Evolutionary conservation across 139 green algal species (phyloP), one percentile per base, ranked within the genome.

Genomic region (Pleodorina starrii): DNA sequence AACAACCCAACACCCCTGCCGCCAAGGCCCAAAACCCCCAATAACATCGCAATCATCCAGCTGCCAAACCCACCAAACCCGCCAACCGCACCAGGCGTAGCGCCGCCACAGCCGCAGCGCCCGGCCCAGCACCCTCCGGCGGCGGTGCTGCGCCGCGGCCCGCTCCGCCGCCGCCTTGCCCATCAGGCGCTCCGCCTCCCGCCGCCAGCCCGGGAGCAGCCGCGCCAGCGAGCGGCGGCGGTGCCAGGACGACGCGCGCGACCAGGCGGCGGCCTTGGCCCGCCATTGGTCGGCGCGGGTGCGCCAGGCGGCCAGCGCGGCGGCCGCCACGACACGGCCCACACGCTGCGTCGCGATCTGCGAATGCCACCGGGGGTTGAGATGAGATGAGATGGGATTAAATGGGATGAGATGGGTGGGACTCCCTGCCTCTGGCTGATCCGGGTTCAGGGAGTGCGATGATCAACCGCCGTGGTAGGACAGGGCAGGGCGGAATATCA

Each of bases 11-110:
- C n/a, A n/a, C n/a, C n/a, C n/a, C n/a, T n/a, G n/a, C n/a, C n/a
- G n/a, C n/a, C n/a, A n/a, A n/a, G n/a, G n/a, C n/a, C n/a, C n/a
- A n/a, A n/a, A n/a, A n/a, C n/a, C n/a, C n/a, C n/a, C n/a, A n/a
- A n/a, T n/a, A n/a, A n/a, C n/a, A n/a, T n/a, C n/a, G n/a, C n/a
- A n/a, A n/a, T n/a, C n/a, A n/a, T n/a, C n/a, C n/a, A n/a, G n/a
- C n/a, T n/a, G n/a, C n/a, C n/a, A n/a, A n/a, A n/a, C n/a, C n/a
- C n/a, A n/a, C n/a, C n/a, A n/a, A n/a, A n/a, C n/a, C n/a, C n/a
- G n/a, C 54, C 54, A 66, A 35, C n/a, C 63, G 44, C 51, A 87
- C 81, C 81, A 87, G 19, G 81, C 43, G n/a, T 78, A 87, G 6
- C 60, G 43, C 32, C 21, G 14, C 89, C 75, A 90, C 7, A 38